Base-by-base conservation (phyloP, 2,329 filamentous ascomycete species). In the Arthrinium phaeospermum region DNA sequence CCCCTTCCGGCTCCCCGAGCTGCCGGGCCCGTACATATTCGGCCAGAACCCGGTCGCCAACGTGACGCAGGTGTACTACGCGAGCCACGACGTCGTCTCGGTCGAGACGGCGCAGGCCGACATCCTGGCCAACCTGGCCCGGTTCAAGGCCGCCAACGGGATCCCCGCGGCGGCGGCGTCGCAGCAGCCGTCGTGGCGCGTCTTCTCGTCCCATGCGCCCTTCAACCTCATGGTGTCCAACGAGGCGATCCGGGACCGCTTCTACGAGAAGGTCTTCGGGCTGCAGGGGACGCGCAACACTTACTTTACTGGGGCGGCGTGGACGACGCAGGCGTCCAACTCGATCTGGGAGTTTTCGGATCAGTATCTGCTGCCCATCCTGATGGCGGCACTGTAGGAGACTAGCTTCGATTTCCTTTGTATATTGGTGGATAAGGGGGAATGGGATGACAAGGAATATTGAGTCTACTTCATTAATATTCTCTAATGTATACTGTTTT, bases 211-310 rank as follows among this genome's bases (percentile, higher is more conserved):
- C 4, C 68, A 70, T 16, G 19, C 68, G n/a, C 57, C 57, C 7
- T 70, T 51, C 19, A 70, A 70, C 34, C 46, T 57, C 34, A 51
- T 51, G 30, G 68, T 53, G 19, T 13, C 68, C 34, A 53, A 27
- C 34, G 68, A 57, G 22, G 49, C 22, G 3, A 70, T 70, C n/a
- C n/a, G n/a, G 13, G 24, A 24, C 13, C 30, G 68, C 13, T 41
- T 53, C 34, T 70, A 70, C 47, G n/a, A 41, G 14, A n/a, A 51
- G 19, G n/a, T 70, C 4, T 47, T 51, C 14, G 34, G 34, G n/a
- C 49, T 70, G 8, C 68, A 70, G 37, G 68, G 68, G 14, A 24
- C 13, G 34, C 10, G 24, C 7, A 53, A 70, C 12, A 70, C 68
- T 0, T 57, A 34, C 30, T 70, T 57, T 5, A 70, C 41, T 16